A percentile compares a stretch with the other conserved stretches of the same genome.
phyloP scores from a whole-genome alignment of 140 eudicot species.

The Ambrosia hybrid region DNA sequence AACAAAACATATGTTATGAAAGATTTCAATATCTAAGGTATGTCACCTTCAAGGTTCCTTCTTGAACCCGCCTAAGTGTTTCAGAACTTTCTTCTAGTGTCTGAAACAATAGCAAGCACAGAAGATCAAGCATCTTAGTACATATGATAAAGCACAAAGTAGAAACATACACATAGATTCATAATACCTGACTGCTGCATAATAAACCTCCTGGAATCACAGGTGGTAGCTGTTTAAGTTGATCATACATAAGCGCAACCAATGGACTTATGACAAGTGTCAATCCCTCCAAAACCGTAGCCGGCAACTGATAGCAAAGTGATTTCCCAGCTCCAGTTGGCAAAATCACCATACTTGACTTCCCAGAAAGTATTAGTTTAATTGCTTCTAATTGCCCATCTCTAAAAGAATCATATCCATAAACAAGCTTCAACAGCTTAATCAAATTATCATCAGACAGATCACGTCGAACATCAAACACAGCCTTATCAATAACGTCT shows the following conservation, averaged over 20 bases:
- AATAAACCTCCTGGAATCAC: conserved; percentile 73
- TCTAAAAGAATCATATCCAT: conserved; percentile 83
- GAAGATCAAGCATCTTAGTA: conserved; percentile 9
- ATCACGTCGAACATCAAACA: conserved; percentile 55
- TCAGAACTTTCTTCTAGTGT: conserved; percentile 69
- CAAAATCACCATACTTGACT: conserved; percentile 85
- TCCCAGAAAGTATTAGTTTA: conserved; percentile 71
- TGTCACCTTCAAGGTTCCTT: conserved; percentile 73
- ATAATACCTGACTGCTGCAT: conserved; percentile 74
- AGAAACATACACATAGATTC: not conserved
- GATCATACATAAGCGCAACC: conserved; percentile 94
- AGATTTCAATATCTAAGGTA: conserved; percentile 7
- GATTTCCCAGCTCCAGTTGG: conserved; percentile 98
- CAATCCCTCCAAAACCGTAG: conserved; percentile 73
- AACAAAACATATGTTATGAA: conserved; percentile 9
- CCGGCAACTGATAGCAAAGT: conserved; percentile 92
- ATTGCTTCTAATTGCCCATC: conserved; percentile 86
- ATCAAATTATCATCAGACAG: conserved; percentile 72
- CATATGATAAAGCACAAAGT: conserved; percentile 19
- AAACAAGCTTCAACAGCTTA: conserved; percentile 68
- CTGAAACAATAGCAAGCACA: conserved; percentile 35
- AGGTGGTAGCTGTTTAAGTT: conserved; percentile 78
- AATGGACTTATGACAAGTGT: conserved; percentile 92
- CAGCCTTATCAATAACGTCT: conserved; percentile 59
- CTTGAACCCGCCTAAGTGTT: conserved; percentile 64